Conservation (phyloP, 352 stramenopile genomes). For the Globisporangium megalacanthum region DNA sequence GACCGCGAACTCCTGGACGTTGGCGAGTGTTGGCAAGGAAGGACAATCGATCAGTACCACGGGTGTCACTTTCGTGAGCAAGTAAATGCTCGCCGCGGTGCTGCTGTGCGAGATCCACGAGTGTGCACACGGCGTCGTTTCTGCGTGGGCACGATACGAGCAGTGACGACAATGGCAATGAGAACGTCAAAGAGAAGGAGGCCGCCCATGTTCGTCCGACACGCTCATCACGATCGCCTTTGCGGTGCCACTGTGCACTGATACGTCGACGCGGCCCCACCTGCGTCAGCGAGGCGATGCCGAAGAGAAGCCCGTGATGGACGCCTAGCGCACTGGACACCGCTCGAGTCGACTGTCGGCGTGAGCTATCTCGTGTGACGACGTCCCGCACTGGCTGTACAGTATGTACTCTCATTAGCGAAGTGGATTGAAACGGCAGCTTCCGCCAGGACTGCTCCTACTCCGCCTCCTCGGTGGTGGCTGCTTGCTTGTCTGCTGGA, state of each 20-base stretch:
- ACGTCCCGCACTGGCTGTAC: no score
- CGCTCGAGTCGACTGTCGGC: no score
- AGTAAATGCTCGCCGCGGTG: conserved; percentile 54
- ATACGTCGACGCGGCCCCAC: conserved; percentile 42
- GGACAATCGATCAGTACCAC: conserved; percentile 57
- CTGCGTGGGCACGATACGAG: conserved; percentile 24
- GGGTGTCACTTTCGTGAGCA: conserved; percentile 75
- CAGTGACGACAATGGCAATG: conserved; percentile 2
- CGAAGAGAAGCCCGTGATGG: conserved; percentile 83
- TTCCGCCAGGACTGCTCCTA: no score
- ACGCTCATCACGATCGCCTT: conserved; percentile 63
- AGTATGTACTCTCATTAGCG: no score
- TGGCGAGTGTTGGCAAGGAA: conserved; percentile 29
- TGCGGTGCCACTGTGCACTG: conserved; percentile 54
- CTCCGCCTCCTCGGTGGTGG: no score
- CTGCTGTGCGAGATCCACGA: conserved; percentile 52
- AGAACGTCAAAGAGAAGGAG: conserved; percentile 2
- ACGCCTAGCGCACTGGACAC: conserved; percentile 63
- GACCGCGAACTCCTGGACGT: conserved; percentile 59
- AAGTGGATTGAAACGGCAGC: no score
- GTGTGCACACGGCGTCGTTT: conserved; percentile 62
- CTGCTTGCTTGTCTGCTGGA: no score
- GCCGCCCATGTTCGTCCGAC: conserved; percentile 57
- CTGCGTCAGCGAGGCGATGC: conserved; percentile 76
- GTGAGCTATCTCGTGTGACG: no score